Evolutionary conservation across 805 yeast genomes (phyloP).

Genomic region (Scheffersomyces amazonensis): DNA sequence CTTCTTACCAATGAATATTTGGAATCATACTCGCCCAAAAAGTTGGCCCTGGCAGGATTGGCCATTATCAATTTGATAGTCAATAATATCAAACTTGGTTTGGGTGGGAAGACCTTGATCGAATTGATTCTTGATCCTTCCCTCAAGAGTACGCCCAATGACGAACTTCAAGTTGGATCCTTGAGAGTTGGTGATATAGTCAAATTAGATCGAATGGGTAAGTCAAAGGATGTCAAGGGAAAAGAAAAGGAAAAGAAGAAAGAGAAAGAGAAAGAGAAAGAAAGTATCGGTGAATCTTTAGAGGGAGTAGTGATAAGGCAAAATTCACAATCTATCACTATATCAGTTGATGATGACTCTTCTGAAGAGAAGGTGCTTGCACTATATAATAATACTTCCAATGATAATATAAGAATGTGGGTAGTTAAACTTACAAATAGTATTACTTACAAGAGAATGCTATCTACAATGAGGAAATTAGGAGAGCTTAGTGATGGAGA

Average conservation of each 20-base stretch:
- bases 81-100: constrained; percentile 66
- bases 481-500: constrained; percentile 41
- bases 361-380: constrained; percentile 44
- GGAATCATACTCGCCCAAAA: constrained; percentile 50
- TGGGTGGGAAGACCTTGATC: constrained; percentile 70
- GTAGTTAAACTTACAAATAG: constrained; percentile 66
- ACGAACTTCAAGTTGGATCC: constrained; percentile 45
- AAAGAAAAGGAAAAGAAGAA: constrained; percentile 11
- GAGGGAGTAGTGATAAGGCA: constrained; percentile 69
- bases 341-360: constrained; percentile 60
- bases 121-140: constrained; percentile 61
- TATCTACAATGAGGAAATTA: constrained; percentile 67
- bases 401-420: constrained; percentile 51
- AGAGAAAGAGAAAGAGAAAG: constrained; percentile 17
- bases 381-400: constrained; percentile 42
- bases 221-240: constrained; percentile 9
- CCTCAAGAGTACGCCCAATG: constrained; percentile 23
- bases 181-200: constrained; percentile 78
- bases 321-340: constrained; percentile 43
- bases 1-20: constrained; percentile 30
- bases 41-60: constrained; percentile 66
- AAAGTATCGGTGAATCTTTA: constrained; percentile 21
- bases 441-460: constrained; percentile 75
- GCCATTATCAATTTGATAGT: constrained; percentile 69
- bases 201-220: constrained; percentile 47